Conservation (phyloP, 768 basidiomycete species). For the Pleurotus citrinopileatus region DNA sequence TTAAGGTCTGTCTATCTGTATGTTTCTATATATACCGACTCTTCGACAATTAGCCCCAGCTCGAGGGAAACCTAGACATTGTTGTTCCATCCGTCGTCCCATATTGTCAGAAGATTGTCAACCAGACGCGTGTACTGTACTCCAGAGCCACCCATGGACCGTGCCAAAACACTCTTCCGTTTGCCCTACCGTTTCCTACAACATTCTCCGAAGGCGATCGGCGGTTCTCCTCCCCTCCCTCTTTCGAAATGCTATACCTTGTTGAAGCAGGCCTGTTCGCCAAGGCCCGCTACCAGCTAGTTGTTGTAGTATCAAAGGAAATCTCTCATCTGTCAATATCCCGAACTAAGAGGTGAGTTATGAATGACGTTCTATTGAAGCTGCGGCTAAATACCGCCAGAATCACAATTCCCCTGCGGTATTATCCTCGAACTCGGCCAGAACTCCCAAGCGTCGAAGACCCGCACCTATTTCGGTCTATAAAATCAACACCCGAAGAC, state of each 20-base stretch:
- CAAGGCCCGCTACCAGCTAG: not conserved
- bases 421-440: conserved; percentile 13
- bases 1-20: conserved; percentile 35
- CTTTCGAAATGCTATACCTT: conserved; percentile 3
- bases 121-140: conserved; percentile 26
- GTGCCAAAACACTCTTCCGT: conserved; percentile 23
- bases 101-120: conserved; percentile 28
- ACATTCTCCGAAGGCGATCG: conserved; percentile 9
- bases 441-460: conserved; percentile 5
- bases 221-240: conserved; percentile 6
- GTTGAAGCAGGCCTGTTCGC: conserved; percentile 13
- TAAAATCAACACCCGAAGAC: conserved; percentile 14
- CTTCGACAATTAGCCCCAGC: conserved; percentile 21
- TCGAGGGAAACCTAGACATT: conserved; percentile 40
- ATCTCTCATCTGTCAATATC: too few relatives aligned
- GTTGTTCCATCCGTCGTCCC: conserved; percentile 36
- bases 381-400: not conserved
- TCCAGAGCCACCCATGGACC: conserved; percentile 28
- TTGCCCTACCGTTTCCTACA: conserved; percentile 9
- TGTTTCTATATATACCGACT: not conserved
- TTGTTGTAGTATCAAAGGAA: not conserved
- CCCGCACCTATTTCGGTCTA: conserved; percentile 7
- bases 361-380: not conserved
- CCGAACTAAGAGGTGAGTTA: too few relatives aligned
- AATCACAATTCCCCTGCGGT: conserved; percentile 12